phyloP scores from a whole-genome alignment of 208 protist genomes.

The Acanthamoeba triangularis region DNA sequence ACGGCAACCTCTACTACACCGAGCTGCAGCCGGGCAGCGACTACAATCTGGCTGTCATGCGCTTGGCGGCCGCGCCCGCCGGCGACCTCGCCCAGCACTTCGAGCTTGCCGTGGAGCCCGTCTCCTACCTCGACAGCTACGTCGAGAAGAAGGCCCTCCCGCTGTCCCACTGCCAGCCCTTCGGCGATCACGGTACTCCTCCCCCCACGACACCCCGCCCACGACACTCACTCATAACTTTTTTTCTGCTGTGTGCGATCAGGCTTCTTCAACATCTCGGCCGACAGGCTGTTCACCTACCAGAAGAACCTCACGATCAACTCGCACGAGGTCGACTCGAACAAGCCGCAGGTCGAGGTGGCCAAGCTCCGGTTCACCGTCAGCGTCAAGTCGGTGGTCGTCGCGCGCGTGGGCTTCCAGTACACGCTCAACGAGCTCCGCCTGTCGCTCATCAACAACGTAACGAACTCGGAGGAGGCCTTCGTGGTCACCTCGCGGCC shows the following conservation, averaged over 20 bases:
- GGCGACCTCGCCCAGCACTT: not conserved
- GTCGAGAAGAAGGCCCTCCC: not conserved
- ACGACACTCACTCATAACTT: not conserved
- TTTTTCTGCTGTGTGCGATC: not conserved
- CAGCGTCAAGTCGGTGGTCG: not conserved
- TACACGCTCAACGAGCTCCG: conserved; percentile 66
- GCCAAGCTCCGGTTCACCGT: conserved; percentile 15
- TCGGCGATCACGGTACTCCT: not conserved
- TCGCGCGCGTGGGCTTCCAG: conserved; percentile 47
- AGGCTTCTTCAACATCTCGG: not conserved
- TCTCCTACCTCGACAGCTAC: not conserved
- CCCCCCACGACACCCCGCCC: too few relatives aligned
- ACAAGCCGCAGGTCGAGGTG: not conserved
- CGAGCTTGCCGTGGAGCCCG: conserved; percentile 60
- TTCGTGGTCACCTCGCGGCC: not conserved
- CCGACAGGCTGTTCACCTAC: conserved; percentile 15
- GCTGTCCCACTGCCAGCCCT: not conserved
- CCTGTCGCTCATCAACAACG: not conserved
- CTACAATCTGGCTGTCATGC: not conserved
- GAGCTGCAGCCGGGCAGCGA: not conserved
- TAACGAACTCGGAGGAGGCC: not conserved
- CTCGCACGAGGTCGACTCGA: not conserved
- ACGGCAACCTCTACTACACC: conserved; percentile 1
- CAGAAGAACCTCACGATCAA: conserved; percentile 15
- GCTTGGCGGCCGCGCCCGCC: not conserved